Percentiles rank a stretch among this genome's conserved stretches.
Conservation (phyloP, 2,329 filamentous ascomycete species). For the Hortaea sp. region DNA sequence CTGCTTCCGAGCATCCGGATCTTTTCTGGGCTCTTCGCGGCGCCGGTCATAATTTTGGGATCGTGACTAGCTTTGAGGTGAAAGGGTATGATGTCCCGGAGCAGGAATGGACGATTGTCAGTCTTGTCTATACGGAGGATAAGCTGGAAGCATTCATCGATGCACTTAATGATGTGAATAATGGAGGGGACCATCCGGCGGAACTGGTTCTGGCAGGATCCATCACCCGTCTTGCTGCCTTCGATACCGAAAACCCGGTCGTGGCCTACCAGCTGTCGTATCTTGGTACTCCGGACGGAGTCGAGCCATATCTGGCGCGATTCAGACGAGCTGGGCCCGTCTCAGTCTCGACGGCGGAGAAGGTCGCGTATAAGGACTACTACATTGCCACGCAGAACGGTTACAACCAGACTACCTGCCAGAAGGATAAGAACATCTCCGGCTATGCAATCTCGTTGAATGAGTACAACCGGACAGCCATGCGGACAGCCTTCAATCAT, state of each 20-base stretch:
- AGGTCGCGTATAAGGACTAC: not conserved
- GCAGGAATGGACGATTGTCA: slow-evolving; percentile 1
- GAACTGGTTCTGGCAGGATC: slow-evolving; percentile 1
- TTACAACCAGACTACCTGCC: not conserved
- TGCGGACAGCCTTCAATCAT: not conserved
- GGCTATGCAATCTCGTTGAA: not conserved
- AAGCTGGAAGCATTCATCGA: not conserved
- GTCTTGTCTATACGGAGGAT: not conserved
- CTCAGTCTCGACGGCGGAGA: not conserved
- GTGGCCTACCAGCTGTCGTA: not conserved
- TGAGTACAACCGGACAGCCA: not conserved
- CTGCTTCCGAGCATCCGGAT: slow-evolving; percentile 34
- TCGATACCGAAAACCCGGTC: slow-evolving; percentile 1
- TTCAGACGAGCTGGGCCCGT: not conserved
- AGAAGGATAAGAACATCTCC: not conserved
- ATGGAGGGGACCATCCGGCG: not conserved
- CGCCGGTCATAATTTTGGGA: slow-evolving; percentile 34
- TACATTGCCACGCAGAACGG: not conserved
- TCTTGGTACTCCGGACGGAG: not conserved
- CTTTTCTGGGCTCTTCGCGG: slow-evolving; percentile 39
- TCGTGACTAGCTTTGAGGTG: slow-evolving; percentile 31
- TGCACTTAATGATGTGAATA: not conserved
- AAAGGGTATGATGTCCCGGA: not conserved
- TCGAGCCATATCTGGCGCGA: not conserved
- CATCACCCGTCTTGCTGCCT: slow-evolving; percentile 1